Base-by-base conservation (phyloP, 441 rosid species). In the Omphalea diandra region DNA sequence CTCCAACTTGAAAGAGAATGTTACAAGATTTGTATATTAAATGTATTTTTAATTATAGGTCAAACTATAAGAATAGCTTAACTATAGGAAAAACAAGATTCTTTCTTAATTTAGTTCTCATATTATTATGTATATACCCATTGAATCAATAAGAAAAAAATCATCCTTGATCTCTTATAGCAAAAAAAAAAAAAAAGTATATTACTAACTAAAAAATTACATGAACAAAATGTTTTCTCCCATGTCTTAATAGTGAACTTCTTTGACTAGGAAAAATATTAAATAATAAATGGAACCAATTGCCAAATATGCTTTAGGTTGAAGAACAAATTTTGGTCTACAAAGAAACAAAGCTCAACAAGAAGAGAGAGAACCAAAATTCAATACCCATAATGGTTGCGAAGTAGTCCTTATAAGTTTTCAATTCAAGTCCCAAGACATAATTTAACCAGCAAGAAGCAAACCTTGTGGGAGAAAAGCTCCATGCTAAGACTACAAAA, bases 401-500 rank as follows among this genome's bases (percentile, higher is more conserved):
- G 9, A 44, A 64, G 20, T 67, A 62, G 22, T 67, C 33, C 33
- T 43, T n/a, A n/a, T n/a, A n/a, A n/a, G n/a, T 49, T 22, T 14
- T 32, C 66, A 52, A 70, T 65, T 57, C 4, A 17, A 17, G 41
- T 46, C 32, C 43, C 67, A 36, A 63, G 17, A 27, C 8, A 63
- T 67, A n/a, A 20, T 29, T 43, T 43, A 62, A 55, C 35, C 62
- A n/a, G 29, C 6, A 14, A 35, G 52, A 54, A 49, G 73, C 60
- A 10, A 78, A 68, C 77, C 71, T 57, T 57, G 17, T 8, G 57
- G 6, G 41, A 66, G 8, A 26, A 17, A 41, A 57, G 32, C 43
- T 63, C 55, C 43, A 24, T 7, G 63, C 27, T 36, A 32, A 5
- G 64, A 32, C 27, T 15, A 24, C 15, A 70, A 60, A 53, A 57